Evolutionary conservation across 2,329 filamentous ascomycete genomes (phyloP).

Genomic region (Aspergillus brasiliensis): DNA sequence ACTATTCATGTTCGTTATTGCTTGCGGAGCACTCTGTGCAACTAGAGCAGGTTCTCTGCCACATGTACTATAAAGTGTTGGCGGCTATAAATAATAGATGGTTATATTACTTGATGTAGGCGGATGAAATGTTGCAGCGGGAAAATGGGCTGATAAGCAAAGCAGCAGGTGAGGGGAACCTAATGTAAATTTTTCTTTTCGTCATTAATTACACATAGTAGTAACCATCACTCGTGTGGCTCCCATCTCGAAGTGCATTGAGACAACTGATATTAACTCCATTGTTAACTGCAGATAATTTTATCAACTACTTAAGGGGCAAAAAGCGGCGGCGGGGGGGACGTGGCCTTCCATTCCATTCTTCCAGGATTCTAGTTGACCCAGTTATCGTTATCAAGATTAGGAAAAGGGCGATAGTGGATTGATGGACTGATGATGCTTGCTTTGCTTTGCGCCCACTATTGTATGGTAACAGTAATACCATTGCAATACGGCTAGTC

Average conservation of each 20-base stretch:
- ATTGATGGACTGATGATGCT: neutral
- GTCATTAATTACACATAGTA: no score
- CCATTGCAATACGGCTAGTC: neutral
- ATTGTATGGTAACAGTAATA: neutral
- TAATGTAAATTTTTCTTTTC: no score
- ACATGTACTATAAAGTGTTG: neutral
- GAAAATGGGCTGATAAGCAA: no score
- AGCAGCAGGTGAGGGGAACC: no score
- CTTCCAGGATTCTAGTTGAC: neutral
- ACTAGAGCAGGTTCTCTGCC: neutral
- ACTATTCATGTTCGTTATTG: no score
- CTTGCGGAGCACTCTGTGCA: no score
- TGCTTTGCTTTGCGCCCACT: neutral
- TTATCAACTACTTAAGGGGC: neutral
- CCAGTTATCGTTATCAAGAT: conserved; percentile 1
- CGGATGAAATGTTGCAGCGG: neutral
- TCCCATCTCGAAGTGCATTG: no score
- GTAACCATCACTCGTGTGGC: no score
- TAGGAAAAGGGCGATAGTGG: neutral
- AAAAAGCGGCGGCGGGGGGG: neutral
- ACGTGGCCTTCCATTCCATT: neutral
- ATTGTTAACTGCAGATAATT: no score
- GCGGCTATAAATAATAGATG: neutral
- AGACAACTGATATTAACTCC: no score
- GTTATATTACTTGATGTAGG: neutral